Conservation (phyloP, 2,329 filamentous ascomycete genomes). For the Talaromyces sp. region DNA sequence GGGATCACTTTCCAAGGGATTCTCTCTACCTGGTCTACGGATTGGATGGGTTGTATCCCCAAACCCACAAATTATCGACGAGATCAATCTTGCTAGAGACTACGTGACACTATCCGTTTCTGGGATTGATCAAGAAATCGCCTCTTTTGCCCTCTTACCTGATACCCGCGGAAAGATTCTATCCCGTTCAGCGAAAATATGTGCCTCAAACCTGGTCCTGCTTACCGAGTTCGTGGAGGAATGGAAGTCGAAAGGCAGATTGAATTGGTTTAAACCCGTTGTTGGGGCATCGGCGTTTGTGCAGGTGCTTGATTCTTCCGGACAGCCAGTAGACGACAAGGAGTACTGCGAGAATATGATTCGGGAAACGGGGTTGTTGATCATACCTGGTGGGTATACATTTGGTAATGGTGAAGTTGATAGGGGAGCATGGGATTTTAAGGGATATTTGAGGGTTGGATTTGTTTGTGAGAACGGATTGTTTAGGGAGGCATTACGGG, state of each 20-base stretch:
- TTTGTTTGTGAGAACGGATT: neutral
- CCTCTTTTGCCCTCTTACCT: neutral
- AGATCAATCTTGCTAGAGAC: neutral
- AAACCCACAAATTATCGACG: neutral
- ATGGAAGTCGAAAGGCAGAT: neutral
- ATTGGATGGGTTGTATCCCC: constrained; percentile 6
- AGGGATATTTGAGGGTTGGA: neutral
- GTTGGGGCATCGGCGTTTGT: neutral
- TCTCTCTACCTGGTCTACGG: neutral
- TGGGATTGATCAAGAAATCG: neutral
- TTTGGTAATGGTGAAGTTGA: neutral
- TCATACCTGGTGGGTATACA: neutral
- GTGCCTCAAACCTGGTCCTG: neutral
- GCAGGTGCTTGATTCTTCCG: neutral
- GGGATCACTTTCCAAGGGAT: constrained; percentile 4
- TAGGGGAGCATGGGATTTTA: neutral
- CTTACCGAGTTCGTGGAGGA: neutral
- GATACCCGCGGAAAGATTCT: neutral
- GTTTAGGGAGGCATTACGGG: neutral
- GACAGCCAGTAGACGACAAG: neutral
- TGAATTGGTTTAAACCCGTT: neutral
- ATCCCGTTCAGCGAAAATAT: neutral
- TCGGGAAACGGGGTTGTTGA: neutral
- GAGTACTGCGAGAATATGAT: neutral
- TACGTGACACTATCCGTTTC: neutral